phyloP scores from a whole-genome alignment of 2,329 filamentous ascomycete species.

The Sporothrix variecibatus region DNA sequence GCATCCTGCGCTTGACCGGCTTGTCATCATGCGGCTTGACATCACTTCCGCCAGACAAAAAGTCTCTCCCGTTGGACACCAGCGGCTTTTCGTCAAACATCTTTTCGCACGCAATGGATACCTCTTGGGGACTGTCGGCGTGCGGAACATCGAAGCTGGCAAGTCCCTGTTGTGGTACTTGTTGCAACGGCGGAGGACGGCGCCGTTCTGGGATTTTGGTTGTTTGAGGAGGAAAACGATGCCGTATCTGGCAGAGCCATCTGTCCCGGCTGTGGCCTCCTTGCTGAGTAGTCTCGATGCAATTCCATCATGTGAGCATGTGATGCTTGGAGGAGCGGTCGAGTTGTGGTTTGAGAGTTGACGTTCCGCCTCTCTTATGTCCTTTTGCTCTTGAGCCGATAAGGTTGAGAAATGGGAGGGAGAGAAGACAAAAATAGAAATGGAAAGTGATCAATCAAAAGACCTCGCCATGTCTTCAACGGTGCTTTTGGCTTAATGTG shows the following conservation, averaged over 20 bases:
- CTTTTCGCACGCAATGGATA: slow-evolving; percentile 25
- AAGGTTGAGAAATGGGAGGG: background rate
- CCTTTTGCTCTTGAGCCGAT: background rate
- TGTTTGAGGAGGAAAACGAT: slow-evolving; percentile 1
- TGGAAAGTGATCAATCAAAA: background rate
- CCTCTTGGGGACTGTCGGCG: slow-evolving; percentile 24
- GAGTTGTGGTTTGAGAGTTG: too few relatives aligned
- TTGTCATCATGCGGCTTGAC: slow-evolving; percentile 33
- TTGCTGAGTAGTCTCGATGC: background rate
- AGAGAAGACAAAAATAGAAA: background rate
- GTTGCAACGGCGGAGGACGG: background rate
- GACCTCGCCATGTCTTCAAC: background rate
- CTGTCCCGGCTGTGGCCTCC: background rate
- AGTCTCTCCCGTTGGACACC: background rate
- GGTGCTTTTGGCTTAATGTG: background rate
- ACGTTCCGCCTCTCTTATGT: background rate
- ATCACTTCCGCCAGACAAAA: background rate
- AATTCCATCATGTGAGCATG: background rate
- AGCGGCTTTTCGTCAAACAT: slow-evolving; percentile 25
- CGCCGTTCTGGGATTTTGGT: slow-evolving; percentile 9
- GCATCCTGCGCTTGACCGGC: slow-evolving; percentile 60
- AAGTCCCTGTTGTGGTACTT: background rate
- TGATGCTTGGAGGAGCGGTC: background rate
- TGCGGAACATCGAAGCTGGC: background rate
- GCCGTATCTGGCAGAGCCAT: background rate